Evolutionary conservation across 2,329 filamentous ascomycete genomes (phyloP).

Genomic region (Phyllosticta capitalensis): DNA sequence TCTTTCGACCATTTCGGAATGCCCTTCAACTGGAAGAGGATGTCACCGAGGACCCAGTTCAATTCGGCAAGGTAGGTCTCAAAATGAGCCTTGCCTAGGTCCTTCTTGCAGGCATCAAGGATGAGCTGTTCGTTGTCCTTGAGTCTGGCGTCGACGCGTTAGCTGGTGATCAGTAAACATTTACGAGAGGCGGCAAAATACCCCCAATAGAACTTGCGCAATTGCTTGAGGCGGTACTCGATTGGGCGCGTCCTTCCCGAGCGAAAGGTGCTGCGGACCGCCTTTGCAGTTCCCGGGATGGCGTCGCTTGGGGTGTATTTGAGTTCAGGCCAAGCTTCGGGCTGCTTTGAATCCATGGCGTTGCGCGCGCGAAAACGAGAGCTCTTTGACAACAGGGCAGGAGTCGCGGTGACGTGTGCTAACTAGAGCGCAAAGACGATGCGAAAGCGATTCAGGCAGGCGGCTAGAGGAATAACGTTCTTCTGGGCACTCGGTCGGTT

Average conservation of each 20-base stretch:
- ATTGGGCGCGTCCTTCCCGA: constrained; percentile 74
- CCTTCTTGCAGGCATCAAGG: constrained; percentile 62
- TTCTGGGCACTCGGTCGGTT: background rate
- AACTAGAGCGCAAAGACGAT: background rate
- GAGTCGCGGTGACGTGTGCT: background rate
- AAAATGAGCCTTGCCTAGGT: constrained; percentile 67
- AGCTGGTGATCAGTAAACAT: constrained; percentile 11
- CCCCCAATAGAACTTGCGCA: constrained; percentile 93
- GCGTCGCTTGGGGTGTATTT: constrained; percentile 27
- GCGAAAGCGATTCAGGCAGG: background rate
- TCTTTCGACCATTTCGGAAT: constrained; percentile 76
- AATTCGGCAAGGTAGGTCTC: constrained; percentile 70
- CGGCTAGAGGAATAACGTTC: background rate
- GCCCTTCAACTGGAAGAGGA: constrained; percentile 67
- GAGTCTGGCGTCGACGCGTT: constrained; percentile 34
- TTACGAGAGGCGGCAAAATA: constrained; percentile 20
- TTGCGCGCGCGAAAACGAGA: background rate
- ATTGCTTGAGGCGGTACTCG: constrained; percentile 72
- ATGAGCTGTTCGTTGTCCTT: constrained; percentile 68
- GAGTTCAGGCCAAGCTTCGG: constrained; percentile 21
- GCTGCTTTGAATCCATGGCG: background rate
- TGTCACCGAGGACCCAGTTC: constrained; percentile 70
- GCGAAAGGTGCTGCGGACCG: constrained; percentile 59
- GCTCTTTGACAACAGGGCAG: background rate
- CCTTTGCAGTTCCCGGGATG: constrained; percentile 32